Conservation (phyloP, 305 asterid genomes). For the Fraxinus floribunda region DNA sequence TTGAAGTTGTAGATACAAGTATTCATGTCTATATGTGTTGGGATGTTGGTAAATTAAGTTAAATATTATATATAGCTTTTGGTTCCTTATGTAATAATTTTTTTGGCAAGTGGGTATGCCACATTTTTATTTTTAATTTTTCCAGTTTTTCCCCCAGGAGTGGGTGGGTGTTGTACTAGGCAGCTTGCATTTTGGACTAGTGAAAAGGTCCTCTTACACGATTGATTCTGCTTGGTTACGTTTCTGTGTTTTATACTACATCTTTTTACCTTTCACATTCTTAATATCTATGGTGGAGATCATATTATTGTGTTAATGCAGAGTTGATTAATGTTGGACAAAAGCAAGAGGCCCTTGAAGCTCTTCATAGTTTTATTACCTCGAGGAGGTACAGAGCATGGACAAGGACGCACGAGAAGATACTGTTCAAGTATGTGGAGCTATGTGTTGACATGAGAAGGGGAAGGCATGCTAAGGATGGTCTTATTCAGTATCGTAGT, state of each 20-base stretch:
- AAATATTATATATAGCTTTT: background rate
- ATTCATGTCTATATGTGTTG: background rate
- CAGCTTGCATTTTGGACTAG: background rate
- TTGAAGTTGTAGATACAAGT: background rate
- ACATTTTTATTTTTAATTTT: background rate
- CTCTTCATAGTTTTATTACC: conserved; percentile 89
- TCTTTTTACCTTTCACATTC: background rate
- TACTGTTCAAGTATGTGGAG: conserved; percentile 90
- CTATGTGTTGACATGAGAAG: conserved; percentile 95
- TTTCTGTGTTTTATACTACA: background rate
- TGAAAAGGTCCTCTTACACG: background rate
- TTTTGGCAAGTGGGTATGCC: background rate
- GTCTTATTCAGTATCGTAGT: conserved; percentile 90
- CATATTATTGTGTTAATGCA: conserved; percentile 38
- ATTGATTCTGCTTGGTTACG: background rate
- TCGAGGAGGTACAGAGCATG: conserved; percentile 97
- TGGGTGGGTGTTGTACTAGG: background rate
- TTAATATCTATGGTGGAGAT: background rate
- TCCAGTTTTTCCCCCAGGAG: background rate
- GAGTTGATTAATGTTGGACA: conserved; percentile 93
- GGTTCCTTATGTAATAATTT: background rate
- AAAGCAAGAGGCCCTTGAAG: conserved; percentile 94
- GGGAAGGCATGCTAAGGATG: conserved; percentile 98
- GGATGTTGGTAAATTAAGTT: background rate
- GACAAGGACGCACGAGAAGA: conserved; percentile 82